Percentiles rank a stretch among this genome's conserved stretches.
These are phyloP conservation scores for Helianthus annuus DNA, from an alignment of 129 eudicot species.

Conservation along the genomic window DNA sequence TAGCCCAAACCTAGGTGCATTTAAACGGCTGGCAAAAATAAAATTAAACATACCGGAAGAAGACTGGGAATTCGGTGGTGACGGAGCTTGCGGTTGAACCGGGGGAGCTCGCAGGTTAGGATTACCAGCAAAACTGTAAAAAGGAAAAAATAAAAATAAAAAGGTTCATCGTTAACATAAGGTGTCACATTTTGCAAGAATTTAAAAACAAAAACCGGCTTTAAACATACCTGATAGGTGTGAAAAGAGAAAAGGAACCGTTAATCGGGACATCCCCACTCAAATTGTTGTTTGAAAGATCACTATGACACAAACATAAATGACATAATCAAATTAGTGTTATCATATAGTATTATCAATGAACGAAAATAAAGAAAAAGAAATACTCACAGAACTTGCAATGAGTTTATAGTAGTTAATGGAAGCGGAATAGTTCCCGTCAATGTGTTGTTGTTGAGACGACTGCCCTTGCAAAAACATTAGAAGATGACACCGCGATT, in stretches of 20 bases:
- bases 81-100: constrained; percentile 72
- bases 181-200: not conserved
- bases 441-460: constrained; percentile 90
- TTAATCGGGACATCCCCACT: constrained; percentile 65
- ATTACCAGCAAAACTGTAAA: constrained; percentile 73
- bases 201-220: not conserved
- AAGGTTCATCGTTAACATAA: constrained; percentile 18
- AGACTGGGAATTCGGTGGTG: constrained; percentile 45
- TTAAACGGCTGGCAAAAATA: not conserved
- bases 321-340: not conserved
- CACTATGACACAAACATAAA: constrained; percentile 48
- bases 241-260: constrained; percentile 84
- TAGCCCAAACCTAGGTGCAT: not conserved
- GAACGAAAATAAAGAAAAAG: not conserved
- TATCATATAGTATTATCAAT: not conserved
- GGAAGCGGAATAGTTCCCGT: constrained; percentile 65
- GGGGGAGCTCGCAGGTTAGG: constrained; percentile 44
- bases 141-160: not conserved
- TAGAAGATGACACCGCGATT: constrained; percentile 15
- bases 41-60: constrained; percentile 45
- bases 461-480: constrained; percentile 56
- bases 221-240: constrained; percentile 69
- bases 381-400: constrained; percentile 90
- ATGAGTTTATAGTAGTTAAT: constrained; percentile 65
- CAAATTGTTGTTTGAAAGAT: constrained; percentile 69